Evolutionary conservation across 2,329 filamentous ascomycete species (phyloP).

Genomic region (Ophiostoma populinum): DNA sequence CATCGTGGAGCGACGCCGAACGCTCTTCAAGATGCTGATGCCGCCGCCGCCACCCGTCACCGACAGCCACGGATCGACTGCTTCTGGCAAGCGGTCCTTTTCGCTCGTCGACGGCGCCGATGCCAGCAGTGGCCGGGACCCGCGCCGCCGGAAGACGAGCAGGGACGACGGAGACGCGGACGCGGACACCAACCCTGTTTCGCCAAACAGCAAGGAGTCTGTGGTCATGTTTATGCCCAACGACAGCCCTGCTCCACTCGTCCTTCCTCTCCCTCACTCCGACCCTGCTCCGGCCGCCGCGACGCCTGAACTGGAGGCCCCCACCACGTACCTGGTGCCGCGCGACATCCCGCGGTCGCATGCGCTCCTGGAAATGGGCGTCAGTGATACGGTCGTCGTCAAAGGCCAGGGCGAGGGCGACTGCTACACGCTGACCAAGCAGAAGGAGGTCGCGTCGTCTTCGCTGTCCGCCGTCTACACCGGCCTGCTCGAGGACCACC

Average conservation of each 20-base stretch:
- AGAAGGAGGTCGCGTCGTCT: slow-evolving; percentile 37
- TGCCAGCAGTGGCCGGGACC: slow-evolving; percentile 17
- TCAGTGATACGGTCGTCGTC: slow-evolving; percentile 31
- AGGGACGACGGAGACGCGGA: slow-evolving; percentile 12
- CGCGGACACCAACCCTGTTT: slow-evolving; percentile 14
- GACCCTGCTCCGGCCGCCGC: no score
- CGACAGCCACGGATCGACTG: slow-evolving; percentile 17
- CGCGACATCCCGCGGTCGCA: slow-evolving; percentile 32
- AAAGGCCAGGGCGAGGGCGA: slow-evolving; percentile 33
- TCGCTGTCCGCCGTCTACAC: slow-evolving; percentile 38
- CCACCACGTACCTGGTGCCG: no score
- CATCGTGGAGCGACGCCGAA: slow-evolving; percentile 30
- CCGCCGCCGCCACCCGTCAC: slow-evolving; percentile 6
- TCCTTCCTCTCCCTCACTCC: slow-evolving; percentile 34
- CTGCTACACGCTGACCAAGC: slow-evolving; percentile 36
- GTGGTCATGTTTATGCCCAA: slow-evolving; percentile 39
- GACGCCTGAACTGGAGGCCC: no score
- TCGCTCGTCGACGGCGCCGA: slow-evolving; percentile 23
- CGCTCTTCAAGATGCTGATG: slow-evolving; percentile 16
- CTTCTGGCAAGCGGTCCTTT: slow-evolving; percentile 34
- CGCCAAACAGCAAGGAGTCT: slow-evolving; percentile 23
- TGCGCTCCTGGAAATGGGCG: slow-evolving; percentile 31
- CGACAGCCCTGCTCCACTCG: no score
- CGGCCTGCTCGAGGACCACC: slow-evolving; percentile 25
- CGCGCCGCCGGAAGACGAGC: slow-evolving; percentile 17